Conservation (phyloP, 1,139 yeast species). For the Groenewaldozyma sp. region DNA sequence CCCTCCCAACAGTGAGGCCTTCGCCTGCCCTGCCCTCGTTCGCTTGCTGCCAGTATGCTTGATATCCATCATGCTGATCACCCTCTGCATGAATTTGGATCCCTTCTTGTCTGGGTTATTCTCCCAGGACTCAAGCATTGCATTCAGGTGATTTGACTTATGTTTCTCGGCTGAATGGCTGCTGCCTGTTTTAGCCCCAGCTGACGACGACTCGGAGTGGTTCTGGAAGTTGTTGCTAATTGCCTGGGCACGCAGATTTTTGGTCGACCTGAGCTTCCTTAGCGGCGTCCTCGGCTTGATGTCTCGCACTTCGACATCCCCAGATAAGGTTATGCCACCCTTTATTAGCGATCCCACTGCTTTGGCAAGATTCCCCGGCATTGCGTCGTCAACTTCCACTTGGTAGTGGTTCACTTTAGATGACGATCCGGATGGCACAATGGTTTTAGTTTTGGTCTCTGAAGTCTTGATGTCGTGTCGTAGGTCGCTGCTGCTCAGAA, state of each 20-base stretch:
- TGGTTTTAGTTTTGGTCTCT: no score
- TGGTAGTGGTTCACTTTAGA: neutral
- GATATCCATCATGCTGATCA: slow-evolving; percentile 2
- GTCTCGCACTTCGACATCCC: slow-evolving; percentile 23
- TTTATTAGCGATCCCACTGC: slow-evolving; percentile 21
- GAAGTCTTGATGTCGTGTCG: no score
- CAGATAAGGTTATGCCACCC: slow-evolving; percentile 26
- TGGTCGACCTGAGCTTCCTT: neutral
- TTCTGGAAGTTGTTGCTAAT: neutral
- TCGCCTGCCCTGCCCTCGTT: neutral
- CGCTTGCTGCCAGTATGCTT: slow-evolving; percentile 1
- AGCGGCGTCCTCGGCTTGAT: slow-evolving; percentile 16
- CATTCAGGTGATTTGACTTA: neutral
- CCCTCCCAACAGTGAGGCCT: neutral
- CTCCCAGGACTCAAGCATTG: neutral
- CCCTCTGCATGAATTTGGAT: slow-evolving; percentile 1
- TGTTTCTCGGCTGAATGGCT: neutral
- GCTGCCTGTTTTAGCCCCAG: neutral
- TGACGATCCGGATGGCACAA: neutral
- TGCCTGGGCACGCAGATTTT: neutral
- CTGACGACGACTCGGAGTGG: neutral
- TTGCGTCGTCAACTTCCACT: neutral
- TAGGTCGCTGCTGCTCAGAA: slow-evolving; percentile 14
- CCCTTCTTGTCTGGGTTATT: neutral
- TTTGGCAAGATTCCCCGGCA: neutral